phyloP scores from a whole-genome alignment of 2,329 filamentous ascomycete species.

The Aspergillus sp. region DNA sequence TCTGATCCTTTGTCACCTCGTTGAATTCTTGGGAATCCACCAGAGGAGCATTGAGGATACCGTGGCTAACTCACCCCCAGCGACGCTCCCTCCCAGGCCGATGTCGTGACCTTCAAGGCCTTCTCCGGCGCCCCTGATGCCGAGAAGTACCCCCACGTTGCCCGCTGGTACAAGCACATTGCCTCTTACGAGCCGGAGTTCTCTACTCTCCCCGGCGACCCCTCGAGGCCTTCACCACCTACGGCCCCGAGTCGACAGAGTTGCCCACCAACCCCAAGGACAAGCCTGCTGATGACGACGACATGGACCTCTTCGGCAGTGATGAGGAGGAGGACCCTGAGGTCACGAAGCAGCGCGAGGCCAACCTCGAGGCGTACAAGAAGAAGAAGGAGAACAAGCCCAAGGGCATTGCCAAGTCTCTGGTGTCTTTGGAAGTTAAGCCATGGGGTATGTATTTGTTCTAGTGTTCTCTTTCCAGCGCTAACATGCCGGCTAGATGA shows the following conservation, averaged over 20 bases:
- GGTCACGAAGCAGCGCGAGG: slow-evolving; percentile 73
- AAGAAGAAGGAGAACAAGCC: slow-evolving; percentile 93
- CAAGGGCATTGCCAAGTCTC: slow-evolving; percentile 89
- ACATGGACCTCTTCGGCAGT: slow-evolving; percentile 89
- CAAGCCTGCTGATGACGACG: slow-evolving; percentile 69
- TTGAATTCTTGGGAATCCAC: too few relatives aligned
- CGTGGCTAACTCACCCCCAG: slow-evolving; percentile 29
- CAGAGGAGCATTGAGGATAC: slow-evolving; percentile 1
- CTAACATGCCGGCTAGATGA: slow-evolving; percentile 53
- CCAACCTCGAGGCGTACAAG: slow-evolving; percentile 85
- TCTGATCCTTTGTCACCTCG: slow-evolving; percentile 48
- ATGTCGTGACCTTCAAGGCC: slow-evolving; percentile 92
- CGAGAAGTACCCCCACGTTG: slow-evolving; percentile 84
- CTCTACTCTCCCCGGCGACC: slow-evolving; percentile 78
- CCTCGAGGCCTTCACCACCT: slow-evolving; percentile 80
- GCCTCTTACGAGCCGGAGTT: slow-evolving; percentile 89
- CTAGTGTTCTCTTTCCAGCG: slow-evolving; percentile 5
- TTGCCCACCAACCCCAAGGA: slow-evolving; percentile 78
- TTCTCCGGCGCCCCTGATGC: slow-evolving; percentile 65
- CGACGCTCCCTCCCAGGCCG: slow-evolving; percentile 75
- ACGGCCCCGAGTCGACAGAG: slow-evolving; percentile 75
- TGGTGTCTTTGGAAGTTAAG: slow-evolving; percentile 94
- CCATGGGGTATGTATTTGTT: slow-evolving; percentile 73
- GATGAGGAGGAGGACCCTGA: slow-evolving; percentile 87
- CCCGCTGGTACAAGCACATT: slow-evolving; percentile 99